Evolutionary conservation across 371 early-diverging fungal genomes (phyloP), one percentile per base, ranked within the genome.

Genomic region (Mucor ambiguus): DNA sequence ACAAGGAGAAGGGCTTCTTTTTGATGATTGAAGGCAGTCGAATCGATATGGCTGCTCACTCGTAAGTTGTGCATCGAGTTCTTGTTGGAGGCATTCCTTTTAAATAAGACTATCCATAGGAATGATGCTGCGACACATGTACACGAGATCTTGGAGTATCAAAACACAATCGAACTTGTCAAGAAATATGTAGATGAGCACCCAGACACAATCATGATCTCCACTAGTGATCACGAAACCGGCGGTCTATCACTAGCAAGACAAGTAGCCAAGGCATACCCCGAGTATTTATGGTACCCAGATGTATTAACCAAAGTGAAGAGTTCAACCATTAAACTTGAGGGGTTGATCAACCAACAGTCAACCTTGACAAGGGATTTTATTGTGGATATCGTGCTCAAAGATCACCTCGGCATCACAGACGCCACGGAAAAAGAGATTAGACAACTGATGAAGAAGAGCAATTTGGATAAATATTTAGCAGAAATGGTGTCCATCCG

Each of bases 11-110:
- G 3, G 96, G 97, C 0, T 98, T 97, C 79, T 96, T 98, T 68
- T 64, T 98, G 57, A 93, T 98, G 95, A 89, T 98, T 70, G 98
- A 97, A 80, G 98, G 98, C 0, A 92, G 93, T 62, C 79, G 95
- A 18, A 98, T 98, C 56, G 93, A 92, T 67, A 90, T 92, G 92
- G 92, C 90, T n/a, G 92, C 88, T 30, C 93, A 92, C 64, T 81
- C 74, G 86, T 89, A 81, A 69, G 79, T 74, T 41, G 24, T 14
- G 14, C 7, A 16, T 28, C 14, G 49, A 44, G n/a, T 12, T 16
- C 38, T 33, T 22, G 35, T 18, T 26, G 57, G 4, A n/a, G 26
- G 10, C 10, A 29, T 10, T 33, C 24, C 20, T 37, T 74, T 60
- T 65, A 75, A 41, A 22, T 4, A 4, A 48, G 29, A 70, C 0